A percentile compares a stretch with the other conserved stretches of the same genome.
phyloP scores from a whole-genome alignment of 495 filamentous ascomycete genomes.

The Aspergillus kassunensis region DNA sequence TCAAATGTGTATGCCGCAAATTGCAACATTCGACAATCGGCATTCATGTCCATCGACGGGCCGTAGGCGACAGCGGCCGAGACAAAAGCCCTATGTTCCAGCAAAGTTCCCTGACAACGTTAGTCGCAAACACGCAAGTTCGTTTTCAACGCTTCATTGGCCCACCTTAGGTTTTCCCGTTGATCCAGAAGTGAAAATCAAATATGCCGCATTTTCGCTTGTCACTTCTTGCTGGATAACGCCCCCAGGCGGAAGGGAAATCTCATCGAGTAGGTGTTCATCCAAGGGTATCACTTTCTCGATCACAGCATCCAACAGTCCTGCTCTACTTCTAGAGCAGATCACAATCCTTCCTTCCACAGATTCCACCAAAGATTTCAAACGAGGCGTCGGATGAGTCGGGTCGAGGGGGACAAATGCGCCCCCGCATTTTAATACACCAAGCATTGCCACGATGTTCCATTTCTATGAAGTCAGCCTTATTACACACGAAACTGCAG shows the following conservation, averaged over 20 bases:
- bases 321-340: slow-evolving; percentile 43
- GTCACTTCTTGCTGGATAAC: slow-evolving; percentile 27
- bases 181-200: slow-evolving; percentile 49
- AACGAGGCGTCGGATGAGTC: slow-evolving; percentile 48
- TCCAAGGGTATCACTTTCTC: slow-evolving; percentile 37
- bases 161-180: slow-evolving; percentile 49
- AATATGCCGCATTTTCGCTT: slow-evolving; percentile 37
- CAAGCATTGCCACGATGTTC: slow-evolving; percentile 53
- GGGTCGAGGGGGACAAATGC: slow-evolving; percentile 58
- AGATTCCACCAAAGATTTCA: slow-evolving; percentile 40
- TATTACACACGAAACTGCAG: not conserved
- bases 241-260: slow-evolving; percentile 19
- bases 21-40: slow-evolving; percentile 39
- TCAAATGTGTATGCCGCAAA: slow-evolving; percentile 55
- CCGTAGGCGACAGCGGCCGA: slow-evolving; percentile 44
- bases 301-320: slow-evolving; percentile 24
- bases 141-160: too few species aligned
- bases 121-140: not conserved
- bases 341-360: slow-evolving; percentile 46
- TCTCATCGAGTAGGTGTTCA: slow-evolving; percentile 24
- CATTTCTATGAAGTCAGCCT: slow-evolving; percentile 37
- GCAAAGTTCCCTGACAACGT: slow-evolving; percentile 36
- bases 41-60: slow-evolving; percentile 25
- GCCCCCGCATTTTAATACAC: slow-evolving; percentile 57
- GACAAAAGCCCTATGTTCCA: slow-evolving; percentile 45